Percentiles rank a stretch among this genome's conserved stretches.
Evolutionary conservation across 306 rosid species (phyloP).

Genomic region (Senna siamea): DNA sequence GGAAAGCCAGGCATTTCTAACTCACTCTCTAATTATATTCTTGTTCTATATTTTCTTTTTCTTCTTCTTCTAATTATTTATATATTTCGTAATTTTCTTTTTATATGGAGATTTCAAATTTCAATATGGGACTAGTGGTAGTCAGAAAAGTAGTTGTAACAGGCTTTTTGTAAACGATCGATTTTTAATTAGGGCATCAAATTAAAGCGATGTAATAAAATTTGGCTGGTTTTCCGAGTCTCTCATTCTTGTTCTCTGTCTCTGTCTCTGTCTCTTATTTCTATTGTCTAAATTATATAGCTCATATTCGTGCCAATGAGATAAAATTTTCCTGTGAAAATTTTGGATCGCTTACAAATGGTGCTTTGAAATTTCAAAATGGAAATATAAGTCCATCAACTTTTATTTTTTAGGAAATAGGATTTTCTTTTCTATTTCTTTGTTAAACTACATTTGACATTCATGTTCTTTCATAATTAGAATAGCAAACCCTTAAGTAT

Average conservation of each 20-base stretch:
- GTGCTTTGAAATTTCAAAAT: too few relatives aligned
- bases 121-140: conserved; percentile 32
- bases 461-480: too few relatives aligned
- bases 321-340: neutral
- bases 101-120: conserved; percentile 22
- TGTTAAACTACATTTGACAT: too few relatives aligned
- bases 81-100: conserved; percentile 7
- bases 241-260: too few relatives aligned
- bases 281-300: neutral
- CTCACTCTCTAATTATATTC: conserved; percentile 14
- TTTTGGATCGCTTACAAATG: too few relatives aligned
- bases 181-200: conserved; percentile 32
- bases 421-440: too few relatives aligned
- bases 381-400: too few relatives aligned
- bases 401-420: too few relatives aligned
- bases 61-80: neutral
- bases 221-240: conserved; percentile 67
- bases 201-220: conserved; percentile 44
- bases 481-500: too few relatives aligned
- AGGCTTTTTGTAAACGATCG: conserved; percentile 38
- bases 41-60: neutral
- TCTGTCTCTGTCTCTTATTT: neutral
- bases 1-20: conserved; percentile 93
- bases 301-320: neutral
- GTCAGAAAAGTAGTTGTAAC: conserved; percentile 33